Percentiles rank a stretch among this genome's conserved stretches.
Evolutionary conservation across 2,329 filamentous ascomycete species (phyloP).

Genomic region (Aaosphaeria arxii): DNA sequence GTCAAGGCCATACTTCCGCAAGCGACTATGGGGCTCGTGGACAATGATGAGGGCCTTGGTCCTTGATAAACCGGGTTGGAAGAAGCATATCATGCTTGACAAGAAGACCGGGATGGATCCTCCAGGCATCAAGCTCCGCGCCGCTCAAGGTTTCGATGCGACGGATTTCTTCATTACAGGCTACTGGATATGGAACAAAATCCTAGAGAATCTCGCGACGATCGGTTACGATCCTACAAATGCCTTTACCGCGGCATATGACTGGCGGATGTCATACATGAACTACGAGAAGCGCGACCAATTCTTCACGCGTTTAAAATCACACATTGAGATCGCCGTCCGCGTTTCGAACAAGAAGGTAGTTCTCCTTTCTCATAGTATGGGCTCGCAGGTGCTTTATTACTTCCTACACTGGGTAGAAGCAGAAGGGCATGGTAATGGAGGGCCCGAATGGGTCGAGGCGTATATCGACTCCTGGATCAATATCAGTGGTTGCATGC

Average conservation of each 20-base stretch:
- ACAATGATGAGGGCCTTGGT: constrained; percentile 97
- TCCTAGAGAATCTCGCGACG: constrained; percentile 91
- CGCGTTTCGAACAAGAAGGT: constrained; percentile 74
- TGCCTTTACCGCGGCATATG: constrained; percentile 69
- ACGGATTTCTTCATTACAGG: constrained; percentile 88
- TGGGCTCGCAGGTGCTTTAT: constrained; percentile 94
- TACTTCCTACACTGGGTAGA: constrained; percentile 85
- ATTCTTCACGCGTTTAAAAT: constrained; percentile 89
- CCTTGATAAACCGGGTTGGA: constrained; percentile 91
- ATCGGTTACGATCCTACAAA: constrained; percentile 91
- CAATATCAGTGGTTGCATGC: constrained; percentile 97
- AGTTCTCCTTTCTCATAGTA: constrained; percentile 87
- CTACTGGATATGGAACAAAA: constrained; percentile 99
- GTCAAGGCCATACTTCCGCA: constrained; percentile 88
- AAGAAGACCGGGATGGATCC: constrained; percentile 88
- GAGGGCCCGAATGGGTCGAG: constrained; percentile 87
- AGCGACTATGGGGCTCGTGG: constrained; percentile 96
- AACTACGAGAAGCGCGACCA: constrained; percentile 90
- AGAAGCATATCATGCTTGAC: constrained; percentile 95
- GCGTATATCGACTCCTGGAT: constrained; percentile 91
- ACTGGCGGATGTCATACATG: constrained; percentile 88
- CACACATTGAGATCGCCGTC: constrained; percentile 81
- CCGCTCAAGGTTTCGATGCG: constrained; percentile 94
- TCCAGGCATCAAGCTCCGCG: constrained; percentile 81
- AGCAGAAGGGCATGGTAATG: constrained; percentile 70